These are phyloP conservation scores for Aureobasidium sp. DNA, from an alignment of 2,329 filamentous ascomycete genomes.

Conservation along the genomic window DNA sequence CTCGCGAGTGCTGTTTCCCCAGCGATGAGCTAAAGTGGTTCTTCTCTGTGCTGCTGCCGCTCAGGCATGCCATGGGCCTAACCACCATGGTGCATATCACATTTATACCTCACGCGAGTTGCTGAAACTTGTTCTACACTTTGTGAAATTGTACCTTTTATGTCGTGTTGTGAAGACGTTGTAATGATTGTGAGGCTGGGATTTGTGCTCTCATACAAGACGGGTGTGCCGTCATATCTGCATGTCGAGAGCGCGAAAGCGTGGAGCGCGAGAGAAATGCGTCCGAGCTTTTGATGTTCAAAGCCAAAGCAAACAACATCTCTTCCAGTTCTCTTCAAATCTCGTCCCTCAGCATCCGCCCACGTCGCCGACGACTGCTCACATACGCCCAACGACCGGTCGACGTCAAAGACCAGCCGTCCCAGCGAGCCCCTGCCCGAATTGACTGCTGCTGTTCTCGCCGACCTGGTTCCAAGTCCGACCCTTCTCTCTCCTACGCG, in stretches of 20 bases:
- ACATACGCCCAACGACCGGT: conserved; percentile 5
- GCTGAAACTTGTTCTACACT: not conserved
- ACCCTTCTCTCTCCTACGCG: not conserved
- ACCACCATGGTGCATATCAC: not conserved
- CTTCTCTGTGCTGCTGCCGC: not conserved
- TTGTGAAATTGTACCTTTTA: not conserved
- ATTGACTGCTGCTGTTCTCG: conserved; percentile 1
- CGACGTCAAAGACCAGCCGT: not conserved
- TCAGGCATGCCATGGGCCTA: not conserved
- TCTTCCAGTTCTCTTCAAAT: conserved; percentile 9
- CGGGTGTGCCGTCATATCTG: not conserved
- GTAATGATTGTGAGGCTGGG: not conserved
- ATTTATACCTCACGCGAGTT: not conserved
- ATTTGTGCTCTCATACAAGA: conserved; percentile 5
- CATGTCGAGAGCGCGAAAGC: conserved; percentile 9
- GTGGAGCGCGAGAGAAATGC: conserved; percentile 11
- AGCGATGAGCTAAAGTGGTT: conserved; percentile 9
- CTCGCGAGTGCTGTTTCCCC: conserved; percentile 5
- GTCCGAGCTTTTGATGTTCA: conserved; percentile 13
- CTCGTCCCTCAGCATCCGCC: conserved; percentile 13
- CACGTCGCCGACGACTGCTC: conserved; percentile 3
- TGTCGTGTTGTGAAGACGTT: conserved; percentile 14
- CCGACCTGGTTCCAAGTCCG: conserved; percentile 4
- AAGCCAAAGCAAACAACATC: conserved; percentile 15
- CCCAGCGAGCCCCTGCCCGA: conserved; percentile 1